Evolutionary conservation across 202 grass and related monocot genomes (phyloP).

Genomic region (Alloteropsis angusta): DNA sequence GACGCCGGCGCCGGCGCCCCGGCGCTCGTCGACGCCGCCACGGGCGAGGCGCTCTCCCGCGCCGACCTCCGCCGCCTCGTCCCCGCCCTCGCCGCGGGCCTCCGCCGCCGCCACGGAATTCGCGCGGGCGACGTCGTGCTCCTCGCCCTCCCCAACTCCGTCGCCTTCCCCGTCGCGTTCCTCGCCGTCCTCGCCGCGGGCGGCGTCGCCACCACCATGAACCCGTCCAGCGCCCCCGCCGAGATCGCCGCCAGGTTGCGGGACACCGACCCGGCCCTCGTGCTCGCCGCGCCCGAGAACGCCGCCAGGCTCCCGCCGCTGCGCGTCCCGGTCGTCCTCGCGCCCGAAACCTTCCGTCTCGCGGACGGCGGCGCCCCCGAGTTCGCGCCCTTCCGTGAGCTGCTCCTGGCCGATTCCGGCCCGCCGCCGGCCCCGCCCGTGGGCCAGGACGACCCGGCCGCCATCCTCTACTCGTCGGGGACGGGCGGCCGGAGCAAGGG

Average conservation of each 20-base stretch:
- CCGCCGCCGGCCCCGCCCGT: background rate
- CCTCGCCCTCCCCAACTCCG: constrained; percentile 50
- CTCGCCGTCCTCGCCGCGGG: constrained; percentile 58
- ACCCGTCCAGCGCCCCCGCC: constrained; percentile 41
- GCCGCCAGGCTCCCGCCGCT: constrained; percentile 19
- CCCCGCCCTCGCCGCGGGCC: constrained; percentile 42
- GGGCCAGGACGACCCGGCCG: constrained; percentile 51
- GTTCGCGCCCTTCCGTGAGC: constrained; percentile 36
- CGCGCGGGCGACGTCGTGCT: constrained; percentile 35
- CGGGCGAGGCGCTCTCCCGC: constrained; percentile 37
- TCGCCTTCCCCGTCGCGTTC: constrained; percentile 61
- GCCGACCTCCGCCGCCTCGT: constrained; percentile 47
- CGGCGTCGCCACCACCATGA: constrained; percentile 47
- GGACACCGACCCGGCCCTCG: constrained; percentile 21
- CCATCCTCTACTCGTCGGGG: constrained; percentile 83
- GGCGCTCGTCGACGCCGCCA: constrained; percentile 46
- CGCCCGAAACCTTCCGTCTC: constrained; percentile 36
- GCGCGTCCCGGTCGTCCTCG: constrained; percentile 35
- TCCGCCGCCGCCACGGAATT: constrained; percentile 27
- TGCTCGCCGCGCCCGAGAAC: constrained; percentile 36
- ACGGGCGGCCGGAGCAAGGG: constrained; percentile 73
- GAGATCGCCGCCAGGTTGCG: constrained; percentile 52
- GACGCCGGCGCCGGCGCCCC: background rate
- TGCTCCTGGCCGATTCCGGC: constrained; percentile 35
- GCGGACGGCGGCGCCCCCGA: background rate